A percentile compares a stretch with the other conserved stretches of the same genome.
Conservation (phyloP, 1,139 yeast species). For the Yamadazyma diddensiae region DNA sequence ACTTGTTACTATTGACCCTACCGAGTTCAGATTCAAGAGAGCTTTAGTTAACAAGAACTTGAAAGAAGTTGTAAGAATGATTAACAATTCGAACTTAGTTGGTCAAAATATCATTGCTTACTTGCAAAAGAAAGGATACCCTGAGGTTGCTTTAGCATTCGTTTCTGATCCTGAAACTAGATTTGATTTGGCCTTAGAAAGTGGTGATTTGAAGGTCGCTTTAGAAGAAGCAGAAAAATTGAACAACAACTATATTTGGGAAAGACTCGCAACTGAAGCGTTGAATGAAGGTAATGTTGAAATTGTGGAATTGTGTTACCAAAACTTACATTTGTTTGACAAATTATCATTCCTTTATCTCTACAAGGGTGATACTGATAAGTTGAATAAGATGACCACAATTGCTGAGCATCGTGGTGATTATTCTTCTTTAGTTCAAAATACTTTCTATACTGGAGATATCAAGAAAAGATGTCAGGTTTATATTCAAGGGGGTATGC, state of each 20-base stretch:
- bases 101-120: slow-evolving; percentile 97
- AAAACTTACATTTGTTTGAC: slow-evolving; percentile 82
- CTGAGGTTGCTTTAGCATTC: slow-evolving; percentile 91
- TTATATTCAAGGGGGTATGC: slow-evolving; percentile 74
- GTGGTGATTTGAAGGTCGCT: slow-evolving; percentile 88
- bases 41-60: slow-evolving; percentile 89
- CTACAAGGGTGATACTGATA: slow-evolving; percentile 72
- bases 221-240: slow-evolving; percentile 81
- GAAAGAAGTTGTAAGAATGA: slow-evolving; percentile 86
- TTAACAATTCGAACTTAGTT: slow-evolving; percentile 84
- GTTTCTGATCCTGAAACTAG: slow-evolving; percentile 96
- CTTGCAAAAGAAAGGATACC: slow-evolving; percentile 92
- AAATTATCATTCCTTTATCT: slow-evolving; percentile 86
- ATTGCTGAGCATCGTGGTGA: slow-evolving; percentile 92
- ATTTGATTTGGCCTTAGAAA: slow-evolving; percentile 92
- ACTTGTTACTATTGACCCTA: slow-evolving; percentile 80
- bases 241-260: slow-evolving; percentile 72
- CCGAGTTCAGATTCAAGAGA: slow-evolving; percentile 94
- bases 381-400: slow-evolving; percentile 78
- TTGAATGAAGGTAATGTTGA: slow-evolving; percentile 84
- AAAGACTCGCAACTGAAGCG: slow-evolving; percentile 81
- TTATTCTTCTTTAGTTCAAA: slow-evolving; percentile 74
- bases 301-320: slow-evolving; percentile 84
- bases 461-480: slow-evolving; percentile 73
- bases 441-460: slow-evolving; percentile 75